Conservation (phyloP, 257 asterid genomes). For the Galeopsis tetrahit region DNA sequence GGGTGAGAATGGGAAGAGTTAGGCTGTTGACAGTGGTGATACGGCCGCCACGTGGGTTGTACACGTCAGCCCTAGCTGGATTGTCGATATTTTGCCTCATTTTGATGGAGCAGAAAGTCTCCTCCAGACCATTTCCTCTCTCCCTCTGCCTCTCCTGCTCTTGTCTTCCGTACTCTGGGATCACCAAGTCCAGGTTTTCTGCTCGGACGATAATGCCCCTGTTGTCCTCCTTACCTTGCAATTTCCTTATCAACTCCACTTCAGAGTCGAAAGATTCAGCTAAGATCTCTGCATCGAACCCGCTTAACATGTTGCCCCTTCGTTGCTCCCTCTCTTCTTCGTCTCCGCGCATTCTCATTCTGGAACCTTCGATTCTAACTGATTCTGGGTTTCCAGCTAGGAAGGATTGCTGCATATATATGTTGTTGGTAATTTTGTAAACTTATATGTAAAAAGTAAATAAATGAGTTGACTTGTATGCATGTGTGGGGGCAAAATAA, state of each 20-base stretch:
- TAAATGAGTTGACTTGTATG: too few relatives aligned
- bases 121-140: slow-evolving; percentile 54
- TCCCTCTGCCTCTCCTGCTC: slow-evolving; percentile 26
- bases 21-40: slow-evolving; percentile 58
- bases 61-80: slow-evolving; percentile 46
- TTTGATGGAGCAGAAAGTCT: slow-evolving; percentile 52
- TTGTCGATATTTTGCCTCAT: slow-evolving; percentile 51
- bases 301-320: slow-evolving; percentile 43
- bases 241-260: slow-evolving; percentile 21
- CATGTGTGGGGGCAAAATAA: too few relatives aligned
- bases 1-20: slow-evolving; percentile 52
- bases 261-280: slow-evolving; percentile 44
- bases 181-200: slow-evolving; percentile 30
- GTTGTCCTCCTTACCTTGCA: slow-evolving; percentile 47
- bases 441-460: too few relatives aligned
- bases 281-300: slow-evolving; percentile 49
- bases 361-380: not conserved
- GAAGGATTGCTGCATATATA: slow-evolving; percentile 59
- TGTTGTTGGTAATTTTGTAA: too few relatives aligned
- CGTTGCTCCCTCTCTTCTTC: slow-evolving; percentile 30
- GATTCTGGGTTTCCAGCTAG: slow-evolving; percentile 63
- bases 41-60: slow-evolving; percentile 68
- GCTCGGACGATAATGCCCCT: slow-evolving; percentile 64
- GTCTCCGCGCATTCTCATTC: slow-evolving; percentile 14
- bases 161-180: slow-evolving; percentile 42